A percentile compares a stretch with the other conserved stretches of the same genome.
phyloP scores from a whole-genome alignment of 345 rosid species.

The Syzygium aqueum region DNA sequence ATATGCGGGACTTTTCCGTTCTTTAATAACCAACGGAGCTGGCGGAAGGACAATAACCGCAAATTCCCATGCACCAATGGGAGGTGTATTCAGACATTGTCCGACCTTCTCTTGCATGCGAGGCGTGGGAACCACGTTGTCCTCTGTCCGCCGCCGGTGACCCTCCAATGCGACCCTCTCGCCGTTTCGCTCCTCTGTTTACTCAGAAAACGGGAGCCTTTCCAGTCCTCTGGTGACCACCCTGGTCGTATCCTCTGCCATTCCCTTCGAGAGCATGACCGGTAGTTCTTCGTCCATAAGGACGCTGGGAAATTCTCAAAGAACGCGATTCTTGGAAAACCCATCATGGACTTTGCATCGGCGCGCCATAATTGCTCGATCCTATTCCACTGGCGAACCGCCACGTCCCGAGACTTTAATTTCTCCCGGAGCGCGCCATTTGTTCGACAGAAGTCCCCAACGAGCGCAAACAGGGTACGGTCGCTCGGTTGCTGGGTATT shows the following conservation, averaged over 20 bases:
- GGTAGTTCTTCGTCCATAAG: neutral
- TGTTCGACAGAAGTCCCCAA: slow-evolving; percentile 41
- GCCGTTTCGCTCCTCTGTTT: neutral
- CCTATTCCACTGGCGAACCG: neutral
- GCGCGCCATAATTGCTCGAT: neutral
- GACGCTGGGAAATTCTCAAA: neutral
- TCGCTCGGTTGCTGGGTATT: slow-evolving; percentile 37
- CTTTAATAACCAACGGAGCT: neutral
- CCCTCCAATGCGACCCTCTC: neutral
- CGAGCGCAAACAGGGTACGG: slow-evolving; percentile 9
- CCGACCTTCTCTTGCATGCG: neutral
- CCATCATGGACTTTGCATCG: neutral
- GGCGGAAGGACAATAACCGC: neutral
- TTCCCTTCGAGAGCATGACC: neutral
- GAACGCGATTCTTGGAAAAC: neutral
- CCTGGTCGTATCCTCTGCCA: neutral
- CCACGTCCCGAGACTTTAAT: neutral
- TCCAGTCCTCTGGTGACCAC: neutral
- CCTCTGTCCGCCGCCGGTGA: neutral
- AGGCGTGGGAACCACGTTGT: neutral
- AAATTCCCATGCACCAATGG: neutral
- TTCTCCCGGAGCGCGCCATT: neutral
- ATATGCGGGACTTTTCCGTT: neutral
- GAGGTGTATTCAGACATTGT: too few species aligned
- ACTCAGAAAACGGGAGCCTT: neutral